Conservation (phyloP, 345 rosid genomes). For the Camelina hispida region DNA sequence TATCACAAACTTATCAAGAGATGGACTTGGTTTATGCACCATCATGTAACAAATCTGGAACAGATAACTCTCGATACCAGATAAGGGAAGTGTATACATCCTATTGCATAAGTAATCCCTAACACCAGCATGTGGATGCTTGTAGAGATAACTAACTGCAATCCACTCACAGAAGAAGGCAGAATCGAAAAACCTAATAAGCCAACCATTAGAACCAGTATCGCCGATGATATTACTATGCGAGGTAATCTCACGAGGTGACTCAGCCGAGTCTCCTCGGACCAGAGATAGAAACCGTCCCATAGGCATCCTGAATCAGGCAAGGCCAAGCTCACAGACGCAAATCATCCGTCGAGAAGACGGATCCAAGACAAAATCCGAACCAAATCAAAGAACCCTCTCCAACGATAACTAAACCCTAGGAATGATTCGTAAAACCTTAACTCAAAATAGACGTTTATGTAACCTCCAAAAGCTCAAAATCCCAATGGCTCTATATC, state of each 20-base stretch:
- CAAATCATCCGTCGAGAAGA: conserved; percentile 34
- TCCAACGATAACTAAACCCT: conserved; percentile 41
- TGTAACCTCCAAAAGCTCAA: conserved; percentile 29
- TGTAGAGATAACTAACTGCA: conserved; percentile 98
- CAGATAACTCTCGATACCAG: conserved; percentile 90
- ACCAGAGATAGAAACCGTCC: conserved; percentile 89
- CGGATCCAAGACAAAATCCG: conserved; percentile 37
- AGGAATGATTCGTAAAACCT: conserved; percentile 35
- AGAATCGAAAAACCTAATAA: conserved; percentile 96
- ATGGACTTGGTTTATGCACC: conserved; percentile 98
- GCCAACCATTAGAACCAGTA: conserved; percentile 96
- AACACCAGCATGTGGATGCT: conserved; percentile 93
- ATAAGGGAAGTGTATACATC: conserved; percentile 92
- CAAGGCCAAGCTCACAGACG: conserved; percentile 44
- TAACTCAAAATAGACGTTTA: conserved; percentile 30
- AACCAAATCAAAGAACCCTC: neutral
- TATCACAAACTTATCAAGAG: conserved; percentile 95
- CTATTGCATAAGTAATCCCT: conserved; percentile 97
- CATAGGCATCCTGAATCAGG: conserved; percentile 74
- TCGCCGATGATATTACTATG: conserved; percentile 66
- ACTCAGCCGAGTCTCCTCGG: conserved; percentile 69
- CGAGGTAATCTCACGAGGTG: conserved; percentile 91
- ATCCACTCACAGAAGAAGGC: conserved; percentile 99
- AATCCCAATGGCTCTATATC: conserved; percentile 23
- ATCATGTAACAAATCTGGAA: conserved; percentile 96